A percentile compares a stretch with the other conserved stretches of the same genome.
Evolutionary conservation across 2,329 filamentous ascomycete species (phyloP).

Genomic region (Penicillium capsulatum): DNA sequence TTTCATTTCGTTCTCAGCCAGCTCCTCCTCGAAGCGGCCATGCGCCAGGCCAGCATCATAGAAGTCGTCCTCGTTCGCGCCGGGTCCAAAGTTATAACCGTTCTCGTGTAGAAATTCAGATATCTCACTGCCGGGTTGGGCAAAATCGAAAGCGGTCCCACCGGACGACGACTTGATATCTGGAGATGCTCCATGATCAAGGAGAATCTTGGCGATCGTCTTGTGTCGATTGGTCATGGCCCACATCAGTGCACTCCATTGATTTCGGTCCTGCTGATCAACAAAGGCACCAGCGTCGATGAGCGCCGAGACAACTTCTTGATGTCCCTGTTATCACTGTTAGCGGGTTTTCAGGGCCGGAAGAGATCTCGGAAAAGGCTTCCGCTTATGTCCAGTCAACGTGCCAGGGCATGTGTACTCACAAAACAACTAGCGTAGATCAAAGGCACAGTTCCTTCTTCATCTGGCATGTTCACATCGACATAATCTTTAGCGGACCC

Average conservation of each 20-base stretch:
- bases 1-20: slow-evolving; percentile 94
- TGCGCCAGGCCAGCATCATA: slow-evolving; percentile 90
- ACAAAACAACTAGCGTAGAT: slow-evolving; percentile 99
- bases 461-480: slow-evolving; percentile 81
- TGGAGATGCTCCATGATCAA: slow-evolving; percentile 91
- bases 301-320: slow-evolving; percentile 77
- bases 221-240: slow-evolving; percentile 99
- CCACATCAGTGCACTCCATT: slow-evolving; percentile 99
- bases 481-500: slow-evolving; percentile 72
- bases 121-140: slow-evolving; percentile 92
- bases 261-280: slow-evolving; percentile 89
- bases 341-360: background rate
- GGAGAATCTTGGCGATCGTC: slow-evolving; percentile 82
- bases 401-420: slow-evolving; percentile 31
- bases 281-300: slow-evolving; percentile 83
- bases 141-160: slow-evolving; percentile 91
- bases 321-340: slow-evolving; percentile 63
- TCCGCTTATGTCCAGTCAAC: no score
- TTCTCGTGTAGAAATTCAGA: slow-evolving; percentile 92
- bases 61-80: slow-evolving; percentile 66
- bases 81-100: slow-evolving; percentile 63
- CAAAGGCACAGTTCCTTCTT: slow-evolving; percentile 91
- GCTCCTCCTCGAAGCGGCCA: slow-evolving; percentile 92
- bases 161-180: slow-evolving; percentile 93
- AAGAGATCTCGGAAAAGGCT: no score